Percentiles rank a stretch among this genome's conserved stretches.
Conservation (phyloP, 176 grass and related monocot species). For the Aegilops tauschii region DNA sequence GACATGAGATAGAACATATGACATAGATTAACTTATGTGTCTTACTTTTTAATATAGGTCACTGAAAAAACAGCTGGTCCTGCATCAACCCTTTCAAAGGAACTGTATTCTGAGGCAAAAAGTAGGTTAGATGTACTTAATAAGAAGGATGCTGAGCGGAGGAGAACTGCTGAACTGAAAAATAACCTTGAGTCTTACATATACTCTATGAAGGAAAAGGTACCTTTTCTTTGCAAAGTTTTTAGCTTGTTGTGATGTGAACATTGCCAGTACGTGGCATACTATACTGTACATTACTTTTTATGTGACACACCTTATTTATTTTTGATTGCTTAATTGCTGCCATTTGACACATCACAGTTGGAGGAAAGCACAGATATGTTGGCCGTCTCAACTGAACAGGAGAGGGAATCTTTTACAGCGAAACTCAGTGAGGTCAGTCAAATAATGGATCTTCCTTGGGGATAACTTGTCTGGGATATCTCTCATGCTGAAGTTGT, state of each 20-base stretch:
- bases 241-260: background rate
- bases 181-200: constrained; percentile 93
- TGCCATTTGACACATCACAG: constrained; percentile 40
- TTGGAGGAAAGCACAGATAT: constrained; percentile 84
- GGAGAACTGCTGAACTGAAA: constrained; percentile 93
- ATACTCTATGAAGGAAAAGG: constrained; percentile 99
- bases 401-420: constrained; percentile 71
- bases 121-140: constrained; percentile 80
- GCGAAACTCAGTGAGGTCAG: constrained; percentile 86
- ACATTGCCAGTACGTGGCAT: background rate
- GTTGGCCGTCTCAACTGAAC: constrained; percentile 81
- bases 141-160: constrained; percentile 87
- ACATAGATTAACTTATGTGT: background rate
- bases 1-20: background rate
- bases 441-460: background rate
- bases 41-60: constrained; percentile 46
- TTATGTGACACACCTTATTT: constrained; percentile 4
- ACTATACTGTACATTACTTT: background rate
- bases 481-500: constrained; percentile 25
- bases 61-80: constrained; percentile 62
- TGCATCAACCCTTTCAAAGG: constrained; percentile 69
- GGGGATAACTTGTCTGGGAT: constrained; percentile 6
- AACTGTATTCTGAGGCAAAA: constrained; percentile 86
- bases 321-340: constrained; percentile 29
- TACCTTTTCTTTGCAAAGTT: constrained; percentile 23